Evolutionary conservation across 2,329 filamentous ascomycete genomes (phyloP).

Genomic region (Thermothelomyces thermophilus): DNA sequence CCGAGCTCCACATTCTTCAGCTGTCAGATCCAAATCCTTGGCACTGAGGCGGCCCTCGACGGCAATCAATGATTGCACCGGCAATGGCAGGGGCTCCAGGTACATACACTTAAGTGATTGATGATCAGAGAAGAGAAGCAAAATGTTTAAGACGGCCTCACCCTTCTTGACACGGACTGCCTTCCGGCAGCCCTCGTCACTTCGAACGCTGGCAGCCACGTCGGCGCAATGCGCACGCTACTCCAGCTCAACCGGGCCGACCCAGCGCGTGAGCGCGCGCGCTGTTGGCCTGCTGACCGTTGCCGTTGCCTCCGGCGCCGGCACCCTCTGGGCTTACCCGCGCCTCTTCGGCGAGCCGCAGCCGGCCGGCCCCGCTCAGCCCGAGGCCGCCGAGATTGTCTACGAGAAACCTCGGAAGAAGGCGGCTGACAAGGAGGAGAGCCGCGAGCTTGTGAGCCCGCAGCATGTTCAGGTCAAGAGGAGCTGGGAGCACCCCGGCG

Average conservation of each 20-base stretch:
- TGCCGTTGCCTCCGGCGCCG: slow-evolving; percentile 18
- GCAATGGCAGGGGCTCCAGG: slow-evolving; percentile 2
- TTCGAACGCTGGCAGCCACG: slow-evolving; percentile 1
- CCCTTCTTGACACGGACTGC: slow-evolving; percentile 15
- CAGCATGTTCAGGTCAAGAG: slow-evolving; percentile 83
- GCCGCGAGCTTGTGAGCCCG: slow-evolving; percentile 69
- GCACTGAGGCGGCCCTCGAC: not conserved
- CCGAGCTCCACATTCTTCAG: too few relatives aligned
- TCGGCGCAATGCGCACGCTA: slow-evolving; percentile 18
- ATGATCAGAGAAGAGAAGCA: not conserved
- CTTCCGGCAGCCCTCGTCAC: slow-evolving; percentile 8
- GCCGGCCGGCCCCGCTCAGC: slow-evolving; percentile 16
- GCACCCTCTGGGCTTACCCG: slow-evolving; percentile 20
- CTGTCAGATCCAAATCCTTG: not conserved
- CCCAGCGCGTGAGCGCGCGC: slow-evolving; percentile 2
- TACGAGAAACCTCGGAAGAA: slow-evolving; percentile 61
- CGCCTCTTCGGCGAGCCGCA: slow-evolving; percentile 29
- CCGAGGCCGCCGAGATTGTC: slow-evolving; percentile 47
- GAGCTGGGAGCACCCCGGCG: slow-evolving; percentile 75
- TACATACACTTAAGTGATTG: too few relatives aligned
- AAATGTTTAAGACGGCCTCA: slow-evolving; percentile 16
- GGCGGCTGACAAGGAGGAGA: slow-evolving; percentile 59
- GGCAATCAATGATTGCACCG: too few relatives aligned
- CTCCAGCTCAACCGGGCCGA: slow-evolving; percentile 8
- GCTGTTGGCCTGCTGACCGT: slow-evolving; percentile 16